Base-by-base conservation (phyloP, 441 rosid species). In the Raphanus hybrid region DNA sequence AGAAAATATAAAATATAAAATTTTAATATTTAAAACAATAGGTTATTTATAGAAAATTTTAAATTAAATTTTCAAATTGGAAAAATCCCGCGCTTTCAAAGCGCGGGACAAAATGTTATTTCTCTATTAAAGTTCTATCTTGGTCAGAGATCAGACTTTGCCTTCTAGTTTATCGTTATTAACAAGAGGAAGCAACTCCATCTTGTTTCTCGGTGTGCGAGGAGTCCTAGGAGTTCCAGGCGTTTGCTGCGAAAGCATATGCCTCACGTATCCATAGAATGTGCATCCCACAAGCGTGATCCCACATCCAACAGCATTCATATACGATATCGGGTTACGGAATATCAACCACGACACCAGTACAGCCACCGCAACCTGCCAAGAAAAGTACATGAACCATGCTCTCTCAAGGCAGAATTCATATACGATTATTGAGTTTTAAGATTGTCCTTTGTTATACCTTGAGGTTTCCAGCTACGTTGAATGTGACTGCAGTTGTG, bases 381-480 rank as follows among this genome's bases (percentile, higher is more conserved):
- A 23, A 23, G 26, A 23, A 2, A 23, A 23, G 26, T 1, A 23
- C 26, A 29, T 20, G 58, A 71, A 70, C 20, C 37, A 35, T n/a
- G n/a, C n/a, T n/a, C n/a, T n/a, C n/a, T n/a, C 8, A 23, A 0
- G 39, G 67, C 66, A 15, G n/a, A n/a, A n/a, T n/a, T n/a, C n/a
- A n/a, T n/a, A n/a, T n/a, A n/a, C n/a, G n/a, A n/a, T n/a, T n/a
- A n/a, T n/a, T n/a, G n/a, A n/a, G n/a, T n/a, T n/a, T n/a, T n/a
- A n/a, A n/a, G n/a, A n/a, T 43, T 60, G 18, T 16, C 26, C 39
- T 50, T 65, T 76, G 87, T 87, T 81, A 96, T 81, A 96, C 99
- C 99, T 96, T 96, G 20, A 96, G 97, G 81, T 96, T 96, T 78
- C 99, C 99, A 14, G 99, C 99, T 64, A 96, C 99, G 16, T 96